Conservation (phyloP, 371 early-diverging fungal genomes). For the Blakeslea trispora region DNA sequence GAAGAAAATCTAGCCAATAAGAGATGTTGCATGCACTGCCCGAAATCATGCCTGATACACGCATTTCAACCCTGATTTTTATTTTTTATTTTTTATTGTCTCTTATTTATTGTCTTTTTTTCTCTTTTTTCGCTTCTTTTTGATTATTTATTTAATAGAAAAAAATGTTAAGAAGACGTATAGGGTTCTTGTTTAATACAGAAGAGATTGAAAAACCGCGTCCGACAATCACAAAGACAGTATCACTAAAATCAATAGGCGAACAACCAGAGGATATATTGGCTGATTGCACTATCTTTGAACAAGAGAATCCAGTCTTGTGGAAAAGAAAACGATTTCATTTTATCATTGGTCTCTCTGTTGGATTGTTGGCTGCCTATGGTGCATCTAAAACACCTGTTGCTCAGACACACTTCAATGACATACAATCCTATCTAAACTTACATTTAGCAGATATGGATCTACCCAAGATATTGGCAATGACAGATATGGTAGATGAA, state of each 20-base stretch:
- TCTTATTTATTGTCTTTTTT: too few species aligned
- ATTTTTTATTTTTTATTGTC: too few species aligned
- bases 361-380: conserved; percentile 32
- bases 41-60: too few species aligned
- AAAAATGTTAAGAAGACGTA: too few species aligned
- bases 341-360: conserved; percentile 38
- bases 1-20: too few species aligned
- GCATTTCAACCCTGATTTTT: too few species aligned
- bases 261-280: conserved; percentile 30
- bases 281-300: conserved; percentile 18
- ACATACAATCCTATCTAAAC: conserved; percentile 38
- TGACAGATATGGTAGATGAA: conserved; percentile 70
- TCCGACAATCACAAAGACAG: too few species aligned
- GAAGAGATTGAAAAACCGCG: too few species aligned
- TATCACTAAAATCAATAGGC: background rate
- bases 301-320: conserved; percentile 13
- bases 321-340: conserved; percentile 44
- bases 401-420: conserved; percentile 39
- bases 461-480: conserved; percentile 62
- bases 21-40: too few species aligned
- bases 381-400: conserved; percentile 40
- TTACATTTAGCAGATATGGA: conserved; percentile 63
- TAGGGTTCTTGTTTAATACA: too few species aligned
- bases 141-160: too few species aligned
- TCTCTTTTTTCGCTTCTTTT: too few species aligned